A percentile compares a stretch with the other conserved stretches of the same genome.
Evolutionary conservation across 176 grass and related monocot species (phyloP).

Genomic region (Aechmea fasciata): DNA sequence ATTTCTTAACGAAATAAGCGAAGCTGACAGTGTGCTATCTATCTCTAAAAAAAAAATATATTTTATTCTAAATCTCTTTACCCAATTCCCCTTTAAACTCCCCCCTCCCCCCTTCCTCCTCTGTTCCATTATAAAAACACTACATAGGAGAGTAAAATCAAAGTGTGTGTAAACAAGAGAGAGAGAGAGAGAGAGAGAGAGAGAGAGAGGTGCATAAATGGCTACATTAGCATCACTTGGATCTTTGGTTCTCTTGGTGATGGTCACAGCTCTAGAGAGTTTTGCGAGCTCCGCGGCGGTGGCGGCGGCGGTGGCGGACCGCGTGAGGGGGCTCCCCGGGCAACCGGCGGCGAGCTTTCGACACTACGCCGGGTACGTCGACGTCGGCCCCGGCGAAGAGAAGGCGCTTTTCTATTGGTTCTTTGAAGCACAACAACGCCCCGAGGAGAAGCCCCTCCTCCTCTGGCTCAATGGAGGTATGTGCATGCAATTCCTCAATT

Average conservation of each 20-base stretch:
- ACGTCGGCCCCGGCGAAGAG: constrained; percentile 28
- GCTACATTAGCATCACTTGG: neutral
- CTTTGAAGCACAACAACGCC: constrained; percentile 63
- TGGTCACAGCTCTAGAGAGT: constrained; percentile 5
- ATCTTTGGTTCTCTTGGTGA: constrained; percentile 9
- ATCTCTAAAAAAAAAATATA: no score
- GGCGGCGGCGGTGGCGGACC: constrained; percentile 27
- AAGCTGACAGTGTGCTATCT: no score
- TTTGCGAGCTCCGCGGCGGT: constrained; percentile 14
- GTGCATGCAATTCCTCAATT: neutral
- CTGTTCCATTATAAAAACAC: neutral
- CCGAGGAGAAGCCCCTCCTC: constrained; percentile 74
- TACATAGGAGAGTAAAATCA: neutral
- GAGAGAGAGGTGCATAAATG: neutral
- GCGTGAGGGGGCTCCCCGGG: constrained; percentile 55
- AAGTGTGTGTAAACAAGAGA: neutral
- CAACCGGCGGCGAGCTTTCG: constrained; percentile 57
- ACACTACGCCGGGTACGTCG: constrained; percentile 78
- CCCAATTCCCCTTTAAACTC: neutral
- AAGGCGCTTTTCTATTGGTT: constrained; percentile 98
- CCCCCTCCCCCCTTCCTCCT: neutral
- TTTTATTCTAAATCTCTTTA: neutral
- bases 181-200: neutral
- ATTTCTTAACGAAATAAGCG: no score
- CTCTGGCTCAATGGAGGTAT: constrained; percentile 98